phyloP scores from a whole-genome alignment of 169 alveolate genomes.

The Plasmodium gaboni region DNA sequence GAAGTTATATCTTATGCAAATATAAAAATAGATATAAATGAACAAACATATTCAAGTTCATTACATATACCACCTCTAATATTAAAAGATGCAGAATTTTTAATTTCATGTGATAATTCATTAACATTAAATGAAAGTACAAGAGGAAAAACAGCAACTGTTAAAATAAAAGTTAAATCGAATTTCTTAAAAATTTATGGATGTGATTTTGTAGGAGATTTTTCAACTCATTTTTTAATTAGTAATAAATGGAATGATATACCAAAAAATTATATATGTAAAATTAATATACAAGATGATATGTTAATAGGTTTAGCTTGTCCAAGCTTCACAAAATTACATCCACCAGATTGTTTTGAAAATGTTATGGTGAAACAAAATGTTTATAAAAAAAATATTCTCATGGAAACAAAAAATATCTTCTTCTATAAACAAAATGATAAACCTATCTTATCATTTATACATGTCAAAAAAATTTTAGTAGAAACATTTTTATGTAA shows the following conservation, averaged over 20 bases:
- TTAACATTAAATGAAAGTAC: constrained; percentile 48
- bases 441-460: constrained; percentile 54
- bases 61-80: constrained; percentile 51
- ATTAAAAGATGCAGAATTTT: constrained; percentile 44
- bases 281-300: constrained; percentile 55
- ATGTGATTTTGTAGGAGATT: constrained; percentile 64
- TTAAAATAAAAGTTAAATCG: constrained; percentile 23
- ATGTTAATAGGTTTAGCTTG: constrained; percentile 59
- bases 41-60: constrained; percentile 14
- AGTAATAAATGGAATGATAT: constrained; percentile 43
- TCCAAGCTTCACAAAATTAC: constrained; percentile 34
- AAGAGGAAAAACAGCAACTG: constrained; percentile 63
- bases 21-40: constrained; percentile 33
- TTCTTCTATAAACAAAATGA: constrained; percentile 23
- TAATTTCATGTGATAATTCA: constrained; percentile 54
- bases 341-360: constrained; percentile 68
- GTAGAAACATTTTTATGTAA: constrained; percentile 26
- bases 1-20: constrained; percentile 50
- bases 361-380: constrained; percentile 26
- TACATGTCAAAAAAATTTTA: constrained; percentile 25
- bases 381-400: constrained; percentile 10
- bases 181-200: constrained; percentile 43
- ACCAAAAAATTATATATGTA: constrained; percentile 32
- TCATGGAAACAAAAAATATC: constrained; percentile 26
- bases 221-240: constrained; percentile 28